Base-by-base conservation (phyloP, 176 grass and related monocot genomes). In the Oryza brachyantha region DNA sequence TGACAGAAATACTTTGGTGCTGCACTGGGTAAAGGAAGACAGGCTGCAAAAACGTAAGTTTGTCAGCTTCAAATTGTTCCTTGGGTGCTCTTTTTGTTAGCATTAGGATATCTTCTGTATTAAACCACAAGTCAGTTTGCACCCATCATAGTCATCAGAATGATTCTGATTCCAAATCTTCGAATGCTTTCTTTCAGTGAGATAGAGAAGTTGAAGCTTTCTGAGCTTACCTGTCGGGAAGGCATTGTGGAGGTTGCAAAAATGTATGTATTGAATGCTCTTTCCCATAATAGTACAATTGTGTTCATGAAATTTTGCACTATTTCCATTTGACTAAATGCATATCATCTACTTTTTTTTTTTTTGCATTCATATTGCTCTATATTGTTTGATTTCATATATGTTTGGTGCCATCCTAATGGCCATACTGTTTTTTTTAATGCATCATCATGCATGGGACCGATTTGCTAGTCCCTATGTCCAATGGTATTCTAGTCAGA, bases 151-250 rank as follows among this genome's bases (percentile, higher is more conserved):
- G 11, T 50, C 36, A 48, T 54, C 5, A 55, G 25, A 59, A 79
- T 74, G 35, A 66, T 85, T 78, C 21, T 79, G 61, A 85, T 35
- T 12, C 26, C 14, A 60, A 26, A 59, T 54, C 0, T 62, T 72
- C 31, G 14, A 22, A 70, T 88, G 35, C 66, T 72, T 27, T 81
- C 78, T 62, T 81, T 26, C 87, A 97, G 90, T 75, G 93, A 97
- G 69, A 97, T 93, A 88, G 93, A 97, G 77, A 97, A 97, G 84
- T 60, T 97, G 86, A 97, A 97, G 83, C 88, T 97, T 68, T 90
- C 90, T 32, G 93, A 97, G 66, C 81, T 97, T 84, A 93, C 93
- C 29, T 97, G 93, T 66, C 80, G 88, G 50, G 90, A 97, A 82
- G 93, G 93, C 46, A 81, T 97, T 68, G 80, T 97, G 86, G 93